Evolutionary conservation across 768 basidiomycete genomes (phyloP).

Genomic region (Paxillus involutus): DNA sequence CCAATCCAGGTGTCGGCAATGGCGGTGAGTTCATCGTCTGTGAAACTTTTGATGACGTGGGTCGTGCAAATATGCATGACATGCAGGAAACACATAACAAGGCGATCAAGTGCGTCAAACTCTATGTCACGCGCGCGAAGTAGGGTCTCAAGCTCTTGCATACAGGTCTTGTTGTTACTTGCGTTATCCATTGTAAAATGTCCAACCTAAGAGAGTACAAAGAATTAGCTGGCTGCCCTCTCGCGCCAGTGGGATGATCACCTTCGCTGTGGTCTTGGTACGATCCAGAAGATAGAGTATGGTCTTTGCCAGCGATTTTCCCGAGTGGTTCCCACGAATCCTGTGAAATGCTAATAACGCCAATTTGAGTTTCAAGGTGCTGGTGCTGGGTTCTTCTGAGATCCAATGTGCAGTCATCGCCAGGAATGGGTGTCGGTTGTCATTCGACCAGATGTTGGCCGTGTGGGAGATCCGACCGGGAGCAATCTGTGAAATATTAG

Average conservation of each 20-base stretch:
- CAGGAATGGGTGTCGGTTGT: background rate
- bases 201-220: background rate
- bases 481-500: background rate
- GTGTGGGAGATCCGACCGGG: background rate
- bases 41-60: constrained; percentile 2
- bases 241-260: too few relatives aligned
- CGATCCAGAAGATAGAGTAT: background rate
- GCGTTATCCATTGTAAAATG: constrained; percentile 15
- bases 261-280: background rate
- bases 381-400: background rate
- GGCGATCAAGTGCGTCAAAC: too few relatives aligned
- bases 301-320: background rate
- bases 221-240: too few relatives aligned
- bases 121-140: background rate
- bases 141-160: background rate
- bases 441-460: background rate
- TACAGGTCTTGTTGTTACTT: constrained; percentile 7
- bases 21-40: too few relatives aligned
- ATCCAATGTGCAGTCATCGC: background rate
- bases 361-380: constrained; percentile 3
- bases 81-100: constrained; percentile 22
- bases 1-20: too few relatives aligned
- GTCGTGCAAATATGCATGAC: too few relatives aligned
- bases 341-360: constrained; percentile 16
- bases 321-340: constrained; percentile 13